Base-by-base conservation (phyloP, 2,329 filamentous ascomycete species). In the Zymoseptoria brevis region DNA sequence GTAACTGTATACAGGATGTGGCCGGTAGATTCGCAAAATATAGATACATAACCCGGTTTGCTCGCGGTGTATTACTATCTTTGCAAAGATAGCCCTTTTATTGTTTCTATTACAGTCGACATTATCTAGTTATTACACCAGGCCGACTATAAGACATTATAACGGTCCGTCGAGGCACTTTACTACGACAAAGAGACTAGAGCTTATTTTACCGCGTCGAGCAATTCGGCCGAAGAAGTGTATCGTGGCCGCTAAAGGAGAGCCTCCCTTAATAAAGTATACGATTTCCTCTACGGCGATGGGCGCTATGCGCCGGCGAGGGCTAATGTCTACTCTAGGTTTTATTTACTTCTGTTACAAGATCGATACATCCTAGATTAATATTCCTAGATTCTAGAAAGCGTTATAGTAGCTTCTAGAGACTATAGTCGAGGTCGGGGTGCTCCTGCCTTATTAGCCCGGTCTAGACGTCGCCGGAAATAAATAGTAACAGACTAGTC, bases 181-280 rank as follows among this genome's bases (percentile, higher is more conserved):
- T 22, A n/a, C 22, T 50, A 53, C 50, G 21, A 26, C 8, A 22
- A 53, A 8, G 16, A 53, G 24, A 8, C 26, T 29, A n/a, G 13
- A 22, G 16, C 50, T 21, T 3, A 3, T 13, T 19, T 19, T 19
- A 5, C n/a, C 49, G 19, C 49, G 4, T 4, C 49, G 9, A 50
- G n/a, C 9, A 19, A 21, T 2, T 11, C 9, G 21, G 24, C 22
- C 50, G 50, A 29, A 50, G 51, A 19, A 24, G 8, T 19, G 30
- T 7, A 24, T 35, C 35, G 24, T 41, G 22, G 54, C 54, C 50
- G 50, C 26, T 50, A 60, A 53, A 53, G 22, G 16, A 53, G 50
- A 50, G 35, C 22, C 54, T 60, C 41, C 19, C 54, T 60, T 2
- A 55, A 60, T 21, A 30, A 53, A 45, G 58, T 55, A 19, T 60